Evolutionary conservation across 1,284 basidiomycete species (phyloP).

Genomic region (Apiotrichum porosum): DNA sequence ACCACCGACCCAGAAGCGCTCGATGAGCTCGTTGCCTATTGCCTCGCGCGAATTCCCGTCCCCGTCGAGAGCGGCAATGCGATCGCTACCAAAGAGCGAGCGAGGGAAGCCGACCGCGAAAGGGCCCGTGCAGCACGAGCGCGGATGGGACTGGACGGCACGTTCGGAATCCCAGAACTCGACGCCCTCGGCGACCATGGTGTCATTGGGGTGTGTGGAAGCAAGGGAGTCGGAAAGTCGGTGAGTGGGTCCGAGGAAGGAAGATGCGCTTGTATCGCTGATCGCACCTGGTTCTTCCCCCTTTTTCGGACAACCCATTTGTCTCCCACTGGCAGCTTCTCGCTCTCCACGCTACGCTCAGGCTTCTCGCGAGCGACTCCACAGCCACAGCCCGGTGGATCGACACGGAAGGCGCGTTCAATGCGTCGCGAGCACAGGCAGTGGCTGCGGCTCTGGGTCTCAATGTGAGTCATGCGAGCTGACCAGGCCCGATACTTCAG

Average conservation of each 20-base stretch:
- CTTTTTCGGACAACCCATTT: no score
- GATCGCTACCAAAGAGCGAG: no score
- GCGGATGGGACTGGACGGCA: not conserved
- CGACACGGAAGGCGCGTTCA: slow-evolving; percentile 43
- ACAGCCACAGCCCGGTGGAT: slow-evolving; percentile 37
- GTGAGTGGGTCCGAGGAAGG: slow-evolving; percentile 26
- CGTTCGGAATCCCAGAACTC: slow-evolving; percentile 14
- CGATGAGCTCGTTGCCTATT: slow-evolving; percentile 22
- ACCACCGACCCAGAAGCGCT: slow-evolving; percentile 12
- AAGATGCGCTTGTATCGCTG: no score
- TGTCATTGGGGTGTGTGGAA: slow-evolving; percentile 38
- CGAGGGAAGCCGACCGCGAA: no score
- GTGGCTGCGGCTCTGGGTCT: slow-evolving; percentile 21
- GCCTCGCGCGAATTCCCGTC: slow-evolving; percentile 8
- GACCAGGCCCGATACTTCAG: no score
- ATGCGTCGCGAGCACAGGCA: slow-evolving; percentile 28
- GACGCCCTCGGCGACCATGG: slow-evolving; percentile 21
- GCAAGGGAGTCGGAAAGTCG: slow-evolving; percentile 37
- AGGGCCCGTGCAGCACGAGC: no score
- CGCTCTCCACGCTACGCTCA: slow-evolving; percentile 36
- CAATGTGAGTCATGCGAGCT: slow-evolving; percentile 24
- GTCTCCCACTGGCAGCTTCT: slow-evolving; percentile 27
- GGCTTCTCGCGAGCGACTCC: slow-evolving; percentile 20
- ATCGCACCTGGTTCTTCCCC: no score
- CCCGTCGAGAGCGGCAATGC: not conserved